Evolutionary conservation across 768 basidiomycete species (phyloP), one percentile per base, ranked within the genome.

Genomic region (Xanthoconium stramineum): DNA sequence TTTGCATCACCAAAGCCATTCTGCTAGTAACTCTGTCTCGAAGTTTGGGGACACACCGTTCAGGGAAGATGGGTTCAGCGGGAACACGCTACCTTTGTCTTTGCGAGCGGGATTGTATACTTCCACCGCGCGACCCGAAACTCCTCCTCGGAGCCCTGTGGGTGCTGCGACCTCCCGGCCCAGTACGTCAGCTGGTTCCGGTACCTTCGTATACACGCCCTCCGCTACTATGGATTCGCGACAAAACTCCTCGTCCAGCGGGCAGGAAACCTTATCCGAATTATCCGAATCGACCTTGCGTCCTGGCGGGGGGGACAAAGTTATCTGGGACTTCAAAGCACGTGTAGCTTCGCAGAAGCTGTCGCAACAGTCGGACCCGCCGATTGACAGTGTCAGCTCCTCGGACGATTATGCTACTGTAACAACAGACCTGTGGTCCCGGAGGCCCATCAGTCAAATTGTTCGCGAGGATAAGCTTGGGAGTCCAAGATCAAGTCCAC

Each of bases 81-180:
- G 62, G 29, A 65, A 35, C 42, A 33, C 57, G 15, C 44, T 73
- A 14, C 70, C 70, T 17, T 12, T 52, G 37, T 64, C 72, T 17
- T 40, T 71, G 48, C 70, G 70, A 30, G 49, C 68, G 19, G 70
- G 70, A 17, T 61, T 50, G n/a, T 73, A 73, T 48, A 14, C 40
- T 37, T 52, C 65, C 13, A 51, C 62, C 24, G 47, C 39, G 30
- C 68, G 70, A 44, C 52, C 76, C 29, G 82, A 84, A 55, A 75
- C 75, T 7, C 83, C 86, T 29, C 84, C 86, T 47, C 81, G 80
- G 37, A 88, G 86, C 46, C 88, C 88, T 12, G 74, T 81, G 51
- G 84, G 79, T 58, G 78, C 81, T 40, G 71, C 72, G 42, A 79
- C 78, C 50, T 80, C 78, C 9, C 72, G 74, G 30, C 69, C 72